Base-by-base conservation (phyloP, 1,284 basidiomycete genomes). In the Salmacisia buchloeana region DNA sequence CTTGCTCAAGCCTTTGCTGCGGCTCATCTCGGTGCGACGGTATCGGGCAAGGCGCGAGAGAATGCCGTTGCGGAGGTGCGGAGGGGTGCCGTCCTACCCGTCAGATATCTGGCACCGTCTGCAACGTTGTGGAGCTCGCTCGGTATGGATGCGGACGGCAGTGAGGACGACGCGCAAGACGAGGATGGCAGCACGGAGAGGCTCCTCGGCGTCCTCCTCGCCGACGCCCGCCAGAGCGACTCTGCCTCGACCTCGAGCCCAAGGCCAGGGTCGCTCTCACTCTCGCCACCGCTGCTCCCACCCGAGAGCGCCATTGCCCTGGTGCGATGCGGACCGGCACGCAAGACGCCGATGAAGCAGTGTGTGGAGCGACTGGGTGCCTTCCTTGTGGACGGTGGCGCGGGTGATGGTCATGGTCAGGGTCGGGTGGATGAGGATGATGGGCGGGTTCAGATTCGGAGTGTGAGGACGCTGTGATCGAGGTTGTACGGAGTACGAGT, bases 391-490 rank as follows among this genome's bases (percentile, higher is more conserved):
- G n/a, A n/a, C n/a, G 31, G 29, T 5, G 49, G 49, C 21, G n/a
- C 49, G 49, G 49, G 27, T 31, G 29, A 27, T n/a, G 49, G n/a
- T 13, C 7, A 7, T n/a, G 15, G 7, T 12, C 29, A 15, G 7
- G 27, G 12, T 6, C n/a, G n/a, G n/a, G 49, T 33, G 49, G 49
- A 54, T 18, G 49, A 54, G 10, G 49, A 54, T n/a, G 49, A 54
- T n/a, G 49, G 49, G 4, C 25, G 5, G 9, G 29, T 54, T 6
- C 49, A 54, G 27, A 54, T 54, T 10, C 49, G 49, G 6, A 54
- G 49, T 33, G 49, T 54, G 21, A 27, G 49, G 49, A 54, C 49
- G 7, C 29, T 54, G 27, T 54, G 49, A 54, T 54, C 27, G 15
- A n/a, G n/a, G n/a, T n/a, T n/a, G n/a, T n/a, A n/a, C n/a, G n/a